Evolutionary conservation across 2,329 filamentous ascomycete genomes (phyloP).

Genomic region (Epichloe glyceriae): DNA sequence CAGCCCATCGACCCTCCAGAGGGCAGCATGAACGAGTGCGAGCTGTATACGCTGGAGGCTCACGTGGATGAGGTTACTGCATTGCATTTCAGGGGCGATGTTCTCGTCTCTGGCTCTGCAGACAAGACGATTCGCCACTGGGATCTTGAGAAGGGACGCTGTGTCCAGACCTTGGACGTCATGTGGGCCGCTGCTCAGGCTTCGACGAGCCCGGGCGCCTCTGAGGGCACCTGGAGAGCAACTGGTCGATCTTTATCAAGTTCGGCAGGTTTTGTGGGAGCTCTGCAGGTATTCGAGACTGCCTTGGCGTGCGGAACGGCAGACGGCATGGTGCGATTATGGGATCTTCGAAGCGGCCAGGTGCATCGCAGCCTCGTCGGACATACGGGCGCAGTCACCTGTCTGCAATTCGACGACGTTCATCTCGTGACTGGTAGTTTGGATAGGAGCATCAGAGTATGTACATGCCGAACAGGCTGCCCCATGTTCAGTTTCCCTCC

Average conservation of each 20-base stretch:
- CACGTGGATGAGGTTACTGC: slow-evolving; percentile 94
- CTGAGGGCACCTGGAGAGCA: slow-evolving; percentile 58
- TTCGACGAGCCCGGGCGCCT: slow-evolving; percentile 51
- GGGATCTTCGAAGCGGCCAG: slow-evolving; percentile 92
- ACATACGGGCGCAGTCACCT: slow-evolving; percentile 88
- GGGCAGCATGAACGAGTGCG: slow-evolving; percentile 79
- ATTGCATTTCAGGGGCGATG: slow-evolving; percentile 77
- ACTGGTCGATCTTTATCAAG: slow-evolving; percentile 48
- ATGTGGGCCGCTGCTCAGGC: slow-evolving; percentile 96
- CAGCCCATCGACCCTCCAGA: slow-evolving; percentile 55
- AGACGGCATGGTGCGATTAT: slow-evolving; percentile 91
- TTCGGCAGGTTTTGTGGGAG: slow-evolving; percentile 82
- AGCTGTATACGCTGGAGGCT: slow-evolving; percentile 74
- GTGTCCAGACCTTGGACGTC: slow-evolving; percentile 92
- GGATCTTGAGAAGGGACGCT: slow-evolving; percentile 95
- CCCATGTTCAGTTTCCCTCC: neutral
- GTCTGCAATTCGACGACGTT: slow-evolving; percentile 89
- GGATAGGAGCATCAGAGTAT: slow-evolving; percentile 86
- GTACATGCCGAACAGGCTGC: slow-evolving; percentile 21
- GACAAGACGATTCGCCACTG: slow-evolving; percentile 97
- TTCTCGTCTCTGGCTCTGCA: slow-evolving; percentile 85
- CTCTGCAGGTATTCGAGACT: slow-evolving; percentile 89
- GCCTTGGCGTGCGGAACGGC: slow-evolving; percentile 92
- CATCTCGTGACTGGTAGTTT: slow-evolving; percentile 87
- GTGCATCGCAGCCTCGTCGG: slow-evolving; percentile 94